Percentiles rank a stretch among this genome's conserved stretches.
Conservation (phyloP, 1,139 yeast species). For the Debaryomyces psychrophilus region DNA sequence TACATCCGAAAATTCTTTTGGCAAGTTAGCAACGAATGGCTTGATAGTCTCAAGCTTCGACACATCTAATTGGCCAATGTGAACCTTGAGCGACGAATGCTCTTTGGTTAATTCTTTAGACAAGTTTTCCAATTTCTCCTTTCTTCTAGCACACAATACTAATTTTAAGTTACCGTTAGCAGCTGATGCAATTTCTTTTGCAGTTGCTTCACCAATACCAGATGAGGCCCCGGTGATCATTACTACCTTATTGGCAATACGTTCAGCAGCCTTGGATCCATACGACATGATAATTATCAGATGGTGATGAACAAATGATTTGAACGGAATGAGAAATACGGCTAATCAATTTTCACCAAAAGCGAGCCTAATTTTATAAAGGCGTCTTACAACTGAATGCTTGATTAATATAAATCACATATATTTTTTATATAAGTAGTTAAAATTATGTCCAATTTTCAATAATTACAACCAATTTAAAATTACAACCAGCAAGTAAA, state of each 20-base stretch:
- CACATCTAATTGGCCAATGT: conserved; percentile 35
- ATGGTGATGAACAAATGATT: not conserved
- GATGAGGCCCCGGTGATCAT: conserved; percentile 78
- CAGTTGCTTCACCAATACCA: conserved; percentile 57
- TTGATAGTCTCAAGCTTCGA: conserved; percentile 38
- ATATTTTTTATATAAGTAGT: conserved; percentile 15
- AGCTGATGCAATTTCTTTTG: conserved; percentile 42
- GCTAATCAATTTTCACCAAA: not conserved
- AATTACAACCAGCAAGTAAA: conserved; percentile 19
- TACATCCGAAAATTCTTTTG: conserved; percentile 40
- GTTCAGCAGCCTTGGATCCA: conserved; percentile 56
- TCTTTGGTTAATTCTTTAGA: conserved; percentile 28
- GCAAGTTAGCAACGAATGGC: conserved; percentile 35
- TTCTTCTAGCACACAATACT: conserved; percentile 47
- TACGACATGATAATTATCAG: conserved; percentile 39
- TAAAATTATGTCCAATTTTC: conserved; percentile 16
- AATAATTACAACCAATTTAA: conserved; percentile 18
- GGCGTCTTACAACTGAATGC: no score
- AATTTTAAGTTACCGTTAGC: conserved; percentile 42
- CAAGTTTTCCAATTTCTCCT: conserved; percentile 37
- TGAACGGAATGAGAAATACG: not conserved
- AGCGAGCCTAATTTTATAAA: no score
- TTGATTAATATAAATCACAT: conserved; percentile 12
- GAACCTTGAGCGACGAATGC: conserved; percentile 33
- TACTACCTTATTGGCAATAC: conserved; percentile 62